Percentiles rank a stretch among this genome's conserved stretches.
These are phyloP conservation scores for Erigeron canadensis DNA, from an alignment of 129 eudicot genomes.

Conservation along the genomic window DNA sequence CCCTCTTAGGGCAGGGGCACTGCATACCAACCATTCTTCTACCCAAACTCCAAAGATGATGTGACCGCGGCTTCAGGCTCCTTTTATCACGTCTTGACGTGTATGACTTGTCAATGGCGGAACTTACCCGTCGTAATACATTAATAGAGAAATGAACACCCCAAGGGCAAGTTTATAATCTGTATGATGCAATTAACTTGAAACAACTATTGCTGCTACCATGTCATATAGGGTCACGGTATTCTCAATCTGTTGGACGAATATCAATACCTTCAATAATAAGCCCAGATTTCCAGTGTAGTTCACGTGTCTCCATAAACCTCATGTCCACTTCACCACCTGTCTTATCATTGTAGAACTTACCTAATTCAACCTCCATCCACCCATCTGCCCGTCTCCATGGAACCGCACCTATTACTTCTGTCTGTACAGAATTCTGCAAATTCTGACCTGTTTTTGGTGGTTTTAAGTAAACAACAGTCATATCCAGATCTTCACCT, in stretches of 20 bases:
- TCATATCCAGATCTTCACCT: conserved; percentile 22
- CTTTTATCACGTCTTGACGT: neutral
- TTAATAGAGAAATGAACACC: conserved; percentile 17
- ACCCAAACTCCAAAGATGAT: neutral
- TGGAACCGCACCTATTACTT: conserved; percentile 17
- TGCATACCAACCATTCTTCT: neutral
- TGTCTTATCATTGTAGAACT: conserved; percentile 35
- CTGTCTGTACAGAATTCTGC: conserved; percentile 10
- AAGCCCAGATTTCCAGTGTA: conserved; percentile 48
- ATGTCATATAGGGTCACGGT: neutral
- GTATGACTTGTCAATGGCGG: neutral
- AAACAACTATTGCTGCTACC: neutral
- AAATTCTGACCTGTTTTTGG: neutral
- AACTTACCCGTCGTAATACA: conserved; percentile 10
- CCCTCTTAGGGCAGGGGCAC: neutral
- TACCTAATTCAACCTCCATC: conserved; percentile 67
- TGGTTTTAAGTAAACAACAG: conserved; percentile 24
- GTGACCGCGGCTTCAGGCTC: neutral
- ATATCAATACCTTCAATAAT: conserved; percentile 66
- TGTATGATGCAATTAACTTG: neutral
- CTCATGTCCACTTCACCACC: conserved; percentile 51
- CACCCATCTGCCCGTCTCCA: conserved; percentile 53
- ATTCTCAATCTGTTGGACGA: conserved; percentile 37
- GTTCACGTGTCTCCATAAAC: conserved; percentile 35
- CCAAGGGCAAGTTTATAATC: conserved; percentile 22